Conservation (phyloP, 352 stramenopile genomes). For the Pythium apleroticum region DNA sequence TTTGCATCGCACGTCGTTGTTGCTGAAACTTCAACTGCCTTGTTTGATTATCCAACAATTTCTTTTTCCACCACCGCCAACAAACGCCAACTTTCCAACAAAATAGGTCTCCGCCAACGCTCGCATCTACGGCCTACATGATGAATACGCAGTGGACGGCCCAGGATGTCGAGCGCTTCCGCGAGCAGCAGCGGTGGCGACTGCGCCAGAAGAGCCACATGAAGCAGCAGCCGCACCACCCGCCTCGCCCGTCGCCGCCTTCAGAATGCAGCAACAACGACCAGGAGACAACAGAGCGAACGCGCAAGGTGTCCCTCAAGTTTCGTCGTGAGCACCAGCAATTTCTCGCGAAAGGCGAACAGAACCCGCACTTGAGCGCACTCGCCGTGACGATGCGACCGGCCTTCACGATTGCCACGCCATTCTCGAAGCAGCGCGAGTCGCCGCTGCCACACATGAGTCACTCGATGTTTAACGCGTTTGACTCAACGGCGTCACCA, state of each 20-base stretch:
- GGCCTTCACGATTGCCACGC: constrained; percentile 12
- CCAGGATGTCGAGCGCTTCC: constrained; percentile 32
- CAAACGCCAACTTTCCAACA: background rate
- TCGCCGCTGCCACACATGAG: constrained; percentile 22
- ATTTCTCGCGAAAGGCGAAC: constrained; percentile 11
- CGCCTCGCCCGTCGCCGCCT: background rate
- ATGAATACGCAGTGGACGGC: constrained; percentile 26
- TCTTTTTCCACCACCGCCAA: background rate
- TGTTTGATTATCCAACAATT: constrained; percentile 6
- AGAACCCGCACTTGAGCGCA: constrained; percentile 9
- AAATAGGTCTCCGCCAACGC: background rate
- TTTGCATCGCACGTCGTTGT: constrained; percentile 1
- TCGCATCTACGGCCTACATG: background rate
- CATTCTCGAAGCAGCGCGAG: background rate
- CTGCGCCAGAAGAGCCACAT: constrained; percentile 20
- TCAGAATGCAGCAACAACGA: background rate
- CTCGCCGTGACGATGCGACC: constrained; percentile 18
- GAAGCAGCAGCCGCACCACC: background rate
- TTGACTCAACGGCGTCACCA: constrained; percentile 28
- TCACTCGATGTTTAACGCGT: constrained; percentile 29
- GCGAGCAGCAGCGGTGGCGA: constrained; percentile 26
- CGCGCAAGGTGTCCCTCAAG: constrained; percentile 25
- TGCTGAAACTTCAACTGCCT: constrained; percentile 17
- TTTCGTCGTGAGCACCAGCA: constrained; percentile 27
- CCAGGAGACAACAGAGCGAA: constrained; percentile 10